phyloP scores from a whole-genome alignment of 2,329 filamentous ascomycete genomes.

The Fusarium sp. region DNA sequence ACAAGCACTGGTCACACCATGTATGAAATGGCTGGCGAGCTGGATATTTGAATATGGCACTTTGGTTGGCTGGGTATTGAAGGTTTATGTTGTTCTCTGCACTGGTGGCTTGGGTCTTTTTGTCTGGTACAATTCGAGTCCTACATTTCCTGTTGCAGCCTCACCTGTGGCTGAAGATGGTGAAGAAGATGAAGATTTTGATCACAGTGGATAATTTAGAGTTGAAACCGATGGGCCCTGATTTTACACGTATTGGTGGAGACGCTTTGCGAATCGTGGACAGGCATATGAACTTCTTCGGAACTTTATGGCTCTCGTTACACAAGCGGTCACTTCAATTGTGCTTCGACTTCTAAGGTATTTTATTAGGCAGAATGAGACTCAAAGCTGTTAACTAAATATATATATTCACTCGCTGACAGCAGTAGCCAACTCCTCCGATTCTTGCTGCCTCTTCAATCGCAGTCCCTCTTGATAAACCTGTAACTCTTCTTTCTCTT shows the following conservation, averaged over 20 bases:
- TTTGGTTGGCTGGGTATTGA: background rate
- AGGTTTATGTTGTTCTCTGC: background rate
- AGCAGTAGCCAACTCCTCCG: background rate
- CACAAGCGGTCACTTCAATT: too few relatives aligned
- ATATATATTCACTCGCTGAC: too few relatives aligned
- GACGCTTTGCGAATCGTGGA: too few relatives aligned
- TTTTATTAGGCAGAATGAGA: too few relatives aligned
- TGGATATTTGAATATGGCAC: conserved; percentile 13
- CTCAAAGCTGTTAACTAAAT: too few relatives aligned
- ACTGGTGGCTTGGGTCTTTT: background rate
- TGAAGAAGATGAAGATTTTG: background rate
- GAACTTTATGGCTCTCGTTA: too few relatives aligned
- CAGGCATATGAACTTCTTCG: too few relatives aligned
- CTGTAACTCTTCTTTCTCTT: conserved; percentile 18
- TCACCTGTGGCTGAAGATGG: background rate
- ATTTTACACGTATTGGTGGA: too few relatives aligned
- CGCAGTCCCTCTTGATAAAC: conserved; percentile 4
- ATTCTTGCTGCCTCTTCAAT: background rate
- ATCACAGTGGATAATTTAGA: too few relatives aligned
- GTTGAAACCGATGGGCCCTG: too few relatives aligned
- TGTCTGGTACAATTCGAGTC: conserved; percentile 6
- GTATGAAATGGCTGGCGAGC: conserved; percentile 21
- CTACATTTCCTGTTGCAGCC: background rate
- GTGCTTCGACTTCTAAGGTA: too few relatives aligned
- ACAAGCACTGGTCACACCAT: conserved; percentile 5